These are phyloP conservation scores for Nemania abortiva DNA, from an alignment of 2,329 filamentous ascomycete species.

Conservation along the genomic window DNA sequence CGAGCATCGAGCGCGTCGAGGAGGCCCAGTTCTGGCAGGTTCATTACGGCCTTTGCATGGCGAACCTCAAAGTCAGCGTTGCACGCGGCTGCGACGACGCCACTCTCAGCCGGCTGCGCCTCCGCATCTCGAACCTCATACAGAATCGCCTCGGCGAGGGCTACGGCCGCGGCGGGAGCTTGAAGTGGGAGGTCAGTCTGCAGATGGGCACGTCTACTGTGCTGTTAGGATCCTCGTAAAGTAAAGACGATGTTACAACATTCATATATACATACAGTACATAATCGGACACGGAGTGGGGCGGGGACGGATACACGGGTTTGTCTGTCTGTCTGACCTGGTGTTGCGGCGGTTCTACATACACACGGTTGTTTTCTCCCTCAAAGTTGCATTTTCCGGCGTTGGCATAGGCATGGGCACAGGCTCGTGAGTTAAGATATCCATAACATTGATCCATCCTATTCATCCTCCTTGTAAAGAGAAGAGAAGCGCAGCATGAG, in stretches of 20 bases:
- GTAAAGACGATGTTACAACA: not conserved
- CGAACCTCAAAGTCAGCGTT: slow-evolving; percentile 86
- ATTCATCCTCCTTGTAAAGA: slow-evolving; percentile 9
- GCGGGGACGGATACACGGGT: not conserved
- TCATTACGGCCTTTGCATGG: slow-evolving; percentile 96
- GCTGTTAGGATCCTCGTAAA: slow-evolving; percentile 12
- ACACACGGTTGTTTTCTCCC: not conserved
- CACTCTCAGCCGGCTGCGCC: slow-evolving; percentile 77
- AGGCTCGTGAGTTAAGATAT: slow-evolving; percentile 35
- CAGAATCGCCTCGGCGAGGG: slow-evolving; percentile 88
- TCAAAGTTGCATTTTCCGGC: slow-evolving; percentile 35
- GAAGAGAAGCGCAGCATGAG: slow-evolving; percentile 9
- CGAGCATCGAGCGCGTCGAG: slow-evolving; percentile 80
- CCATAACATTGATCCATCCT: not conserved
- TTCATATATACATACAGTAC: slow-evolving; percentile 7
- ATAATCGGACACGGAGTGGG: not conserved
- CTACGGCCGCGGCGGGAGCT: slow-evolving; percentile 81
- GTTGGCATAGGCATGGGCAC: slow-evolving; percentile 33
- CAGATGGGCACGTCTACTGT: slow-evolving; percentile 70
- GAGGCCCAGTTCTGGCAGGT: slow-evolving; percentile 99
- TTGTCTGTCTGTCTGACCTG: not conserved
- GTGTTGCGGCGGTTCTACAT: not conserved
- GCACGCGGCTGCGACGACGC: slow-evolving; percentile 74
- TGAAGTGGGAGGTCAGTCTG: slow-evolving; percentile 93
- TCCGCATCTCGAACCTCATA: slow-evolving; percentile 81